Conservation (phyloP, 2,329 filamentous ascomycete species). For the Elsinoe ampelina region DNA sequence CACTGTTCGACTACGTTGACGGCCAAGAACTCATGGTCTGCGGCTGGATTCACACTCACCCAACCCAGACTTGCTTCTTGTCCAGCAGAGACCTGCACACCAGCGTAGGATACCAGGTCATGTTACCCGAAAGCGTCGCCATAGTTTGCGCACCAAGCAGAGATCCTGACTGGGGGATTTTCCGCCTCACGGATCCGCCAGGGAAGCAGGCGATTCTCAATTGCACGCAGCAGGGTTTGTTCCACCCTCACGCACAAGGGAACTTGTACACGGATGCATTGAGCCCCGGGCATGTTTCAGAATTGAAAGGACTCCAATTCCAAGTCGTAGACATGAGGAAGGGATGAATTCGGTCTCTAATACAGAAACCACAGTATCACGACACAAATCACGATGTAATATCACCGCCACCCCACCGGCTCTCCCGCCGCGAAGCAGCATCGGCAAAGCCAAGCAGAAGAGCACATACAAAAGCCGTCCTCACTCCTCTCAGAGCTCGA, state of each 20-base stretch:
- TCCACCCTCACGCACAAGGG: slow-evolving; percentile 64
- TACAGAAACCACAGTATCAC: no score
- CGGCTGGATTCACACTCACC: slow-evolving; percentile 98
- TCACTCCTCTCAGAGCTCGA: slow-evolving; percentile 5
- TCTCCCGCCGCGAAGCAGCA: background rate
- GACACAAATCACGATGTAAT: no score
- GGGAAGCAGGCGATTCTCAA: slow-evolving; percentile 75
- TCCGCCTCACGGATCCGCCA: slow-evolving; percentile 85
- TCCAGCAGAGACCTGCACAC: slow-evolving; percentile 90
- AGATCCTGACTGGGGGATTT: slow-evolving; percentile 76
- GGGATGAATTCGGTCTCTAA: no score
- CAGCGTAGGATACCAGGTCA: slow-evolving; percentile 86
- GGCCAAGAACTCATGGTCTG: slow-evolving; percentile 73
- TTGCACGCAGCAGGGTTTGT: slow-evolving; percentile 69
- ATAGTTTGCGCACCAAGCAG: slow-evolving; percentile 90
- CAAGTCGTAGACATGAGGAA: slow-evolving; percentile 55
- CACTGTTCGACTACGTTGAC: slow-evolving; percentile 83
- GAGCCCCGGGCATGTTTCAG: slow-evolving; percentile 49
- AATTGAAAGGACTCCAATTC: slow-evolving; percentile 48
- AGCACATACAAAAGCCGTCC: slow-evolving; percentile 4
- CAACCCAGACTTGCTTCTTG: slow-evolving; percentile 96
- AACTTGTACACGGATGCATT: slow-evolving; percentile 70
- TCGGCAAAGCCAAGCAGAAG: background rate
- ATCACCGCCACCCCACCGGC: slow-evolving; percentile 8
- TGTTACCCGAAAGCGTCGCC: slow-evolving; percentile 92